Conservation (phyloP, 1,284 basidiomycete genomes). For the Afroboletus lepidellus region DNA sequence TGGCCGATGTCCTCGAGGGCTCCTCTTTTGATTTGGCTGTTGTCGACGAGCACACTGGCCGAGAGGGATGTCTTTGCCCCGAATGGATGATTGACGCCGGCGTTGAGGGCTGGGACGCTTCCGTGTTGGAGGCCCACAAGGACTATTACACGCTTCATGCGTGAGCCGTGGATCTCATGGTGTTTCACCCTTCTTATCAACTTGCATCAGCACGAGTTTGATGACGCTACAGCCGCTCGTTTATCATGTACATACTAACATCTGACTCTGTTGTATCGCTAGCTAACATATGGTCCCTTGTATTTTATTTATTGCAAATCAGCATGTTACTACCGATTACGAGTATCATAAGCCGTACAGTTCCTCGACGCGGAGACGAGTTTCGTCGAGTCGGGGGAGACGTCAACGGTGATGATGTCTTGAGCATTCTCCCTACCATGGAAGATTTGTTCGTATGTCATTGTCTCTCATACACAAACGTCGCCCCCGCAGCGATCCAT, state of each 20-base stretch:
- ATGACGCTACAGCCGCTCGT: background rate
- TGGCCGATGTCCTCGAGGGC: background rate
- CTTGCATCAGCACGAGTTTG: background rate
- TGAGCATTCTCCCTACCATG: too few relatives aligned
- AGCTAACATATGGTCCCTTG: background rate
- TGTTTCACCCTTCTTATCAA: background rate
- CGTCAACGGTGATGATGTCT: too few relatives aligned
- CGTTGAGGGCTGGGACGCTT: background rate
- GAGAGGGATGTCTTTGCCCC: background rate
- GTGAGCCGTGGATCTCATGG: background rate
- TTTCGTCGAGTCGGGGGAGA: too few relatives aligned
- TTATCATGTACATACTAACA: background rate
- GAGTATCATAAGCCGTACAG: too few relatives aligned
- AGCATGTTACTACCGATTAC: background rate
- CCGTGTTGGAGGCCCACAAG: background rate
- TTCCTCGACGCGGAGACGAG: too few relatives aligned
- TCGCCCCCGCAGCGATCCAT: too few relatives aligned
- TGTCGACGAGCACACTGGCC: background rate
- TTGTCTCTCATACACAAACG: too few relatives aligned
- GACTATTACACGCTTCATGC: background rate
- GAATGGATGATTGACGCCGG: background rate
- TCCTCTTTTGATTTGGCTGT: background rate
- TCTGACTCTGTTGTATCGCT: slow-evolving; percentile 2
- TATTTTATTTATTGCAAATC: background rate
- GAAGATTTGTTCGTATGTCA: too few relatives aligned